Percentiles rank a stretch among this genome's conserved stretches.
Evolutionary conservation across 768 basidiomycete genomes (phyloP).

Genomic region (Rhizopogon salebrosus): DNA sequence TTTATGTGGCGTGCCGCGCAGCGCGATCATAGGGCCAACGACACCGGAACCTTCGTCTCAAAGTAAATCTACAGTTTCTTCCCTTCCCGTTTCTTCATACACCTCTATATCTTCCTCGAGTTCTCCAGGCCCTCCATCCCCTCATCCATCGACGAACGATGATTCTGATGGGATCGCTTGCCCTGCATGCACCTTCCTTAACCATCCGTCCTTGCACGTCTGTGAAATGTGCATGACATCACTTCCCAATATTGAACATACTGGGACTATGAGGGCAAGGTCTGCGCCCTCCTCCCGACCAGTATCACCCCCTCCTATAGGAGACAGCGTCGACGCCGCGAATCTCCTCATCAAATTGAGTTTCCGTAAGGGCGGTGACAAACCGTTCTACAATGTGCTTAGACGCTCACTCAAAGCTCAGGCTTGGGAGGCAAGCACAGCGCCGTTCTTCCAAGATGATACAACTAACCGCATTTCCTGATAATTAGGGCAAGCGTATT

Average conservation of each 20-base stretch:
- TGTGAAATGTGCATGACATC: slow-evolving; percentile 88
- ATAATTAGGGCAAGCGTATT: slow-evolving; percentile 25
- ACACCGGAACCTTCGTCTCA: slow-evolving; percentile 14
- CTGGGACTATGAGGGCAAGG: slow-evolving; percentile 31
- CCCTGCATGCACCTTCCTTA: slow-evolving; percentile 88
- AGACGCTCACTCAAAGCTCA: slow-evolving; percentile 66
- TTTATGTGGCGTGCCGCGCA: slow-evolving; percentile 77
- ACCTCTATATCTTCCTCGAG: slow-evolving; percentile 19
- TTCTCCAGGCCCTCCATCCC: slow-evolving; percentile 13
- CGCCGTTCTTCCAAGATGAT: neutral
- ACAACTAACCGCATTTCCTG: neutral
- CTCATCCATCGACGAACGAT: slow-evolving; percentile 13
- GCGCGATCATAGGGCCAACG: slow-evolving; percentile 24
- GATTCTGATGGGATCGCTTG: slow-evolving; percentile 50
- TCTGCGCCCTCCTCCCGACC: slow-evolving; percentile 68
- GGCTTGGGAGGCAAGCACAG: slow-evolving; percentile 61
- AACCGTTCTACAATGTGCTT: slow-evolving; percentile 71
- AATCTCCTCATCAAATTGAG: slow-evolving; percentile 71
- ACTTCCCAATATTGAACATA: slow-evolving; percentile 36
- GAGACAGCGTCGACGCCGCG: slow-evolving; percentile 21
- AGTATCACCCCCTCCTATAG: slow-evolving; percentile 37
- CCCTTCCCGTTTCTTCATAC: slow-evolving; percentile 34
- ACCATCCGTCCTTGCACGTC: slow-evolving; percentile 61
- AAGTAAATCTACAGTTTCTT: slow-evolving; percentile 32
- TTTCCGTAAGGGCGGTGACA: slow-evolving; percentile 89